These are phyloP conservation scores for Gymnopilus dilepis DNA, from an alignment of 768 basidiomycete genomes.

Conservation along the genomic window DNA sequence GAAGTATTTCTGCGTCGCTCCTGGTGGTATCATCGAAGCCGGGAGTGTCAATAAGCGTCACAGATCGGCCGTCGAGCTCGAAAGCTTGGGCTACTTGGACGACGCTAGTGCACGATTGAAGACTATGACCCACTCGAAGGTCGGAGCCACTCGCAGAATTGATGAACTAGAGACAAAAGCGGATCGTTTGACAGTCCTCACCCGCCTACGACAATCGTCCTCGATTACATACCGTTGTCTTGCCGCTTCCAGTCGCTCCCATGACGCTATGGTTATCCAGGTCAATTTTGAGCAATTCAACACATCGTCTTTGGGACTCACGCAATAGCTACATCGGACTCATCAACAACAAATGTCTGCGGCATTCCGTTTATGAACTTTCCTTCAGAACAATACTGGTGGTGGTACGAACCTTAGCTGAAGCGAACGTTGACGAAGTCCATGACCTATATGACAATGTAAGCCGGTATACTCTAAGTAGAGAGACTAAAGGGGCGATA, in stretches of 20 bases:
- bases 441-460: not conserved
- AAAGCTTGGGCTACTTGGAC: slow-evolving; percentile 49
- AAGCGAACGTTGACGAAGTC: not conserved
- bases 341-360: not conserved
- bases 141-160: slow-evolving; percentile 53
- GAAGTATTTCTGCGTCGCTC: slow-evolving; percentile 51
- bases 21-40: slow-evolving; percentile 60
- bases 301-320: too few relatives aligned
- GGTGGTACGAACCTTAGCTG: not conserved
- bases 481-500: too few relatives aligned
- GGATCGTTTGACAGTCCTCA: too few relatives aligned
- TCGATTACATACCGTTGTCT: slow-evolving; percentile 34
- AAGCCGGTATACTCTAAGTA: not conserved
- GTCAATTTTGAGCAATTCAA: too few relatives aligned
- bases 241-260: slow-evolving; percentile 44
- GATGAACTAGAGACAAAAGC: slow-evolving; percentile 46
- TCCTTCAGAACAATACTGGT: not conserved
- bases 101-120: slow-evolving; percentile 54
- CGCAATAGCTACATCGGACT: slow-evolving; percentile 3
- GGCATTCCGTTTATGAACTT: not conserved
- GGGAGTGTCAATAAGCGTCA: slow-evolving; percentile 61
- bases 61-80: slow-evolving; percentile 41
- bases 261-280: slow-evolving; percentile 31
- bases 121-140: slow-evolving; percentile 46
- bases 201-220: too few relatives aligned